Base-by-base conservation (phyloP, 306 rosid genomes). In the Pterocarpus macrocarpus region DNA sequence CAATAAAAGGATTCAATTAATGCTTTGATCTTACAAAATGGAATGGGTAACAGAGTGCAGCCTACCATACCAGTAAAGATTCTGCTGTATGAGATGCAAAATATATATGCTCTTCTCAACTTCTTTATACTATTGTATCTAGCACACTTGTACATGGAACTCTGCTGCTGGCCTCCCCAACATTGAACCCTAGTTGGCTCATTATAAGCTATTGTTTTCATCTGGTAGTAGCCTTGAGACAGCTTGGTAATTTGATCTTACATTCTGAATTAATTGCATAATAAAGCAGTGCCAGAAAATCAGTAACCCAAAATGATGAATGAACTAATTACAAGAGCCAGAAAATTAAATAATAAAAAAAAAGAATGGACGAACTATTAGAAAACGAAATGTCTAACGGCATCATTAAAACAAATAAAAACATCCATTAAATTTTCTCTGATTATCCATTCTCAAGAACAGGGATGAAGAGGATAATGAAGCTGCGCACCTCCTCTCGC, bases 191-290 rank as follows among this genome's bases (percentile, higher is more conserved):
- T 77, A 56, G 79, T 84, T 82, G 80, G 72, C 72, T 84, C 77
- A 68, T 68, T 65, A 69, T 47, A 69, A n/a, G 81, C 79, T 83
- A 15, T 69, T 82, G 82, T 70, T 84, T 80, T 72, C 86, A 36
- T 44, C 73, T 9, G 88, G 75, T 79, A 70, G 86, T 30, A 74
- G 41, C 55, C 77, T 86, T 49, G 85, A 74, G 49, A 49, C 93
- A 76, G 82, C 79, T 80, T 82, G 94, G 87, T 95, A 95, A 84
- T 90, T 93, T 36, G 97, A 91, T 76, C 85, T 88, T 82, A 92
- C 97, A 88, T 85, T 76, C 97, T 93, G 92, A 50, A 76, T 35
- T 44, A 36, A 62, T 35, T 74, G 58, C 64, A 77, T 36, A 38
- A 69, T 47, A 55, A 79, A 41, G 53, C 63, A 69, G 50, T 36